A percentile compares a stretch with the other conserved stretches of the same genome.
Evolutionary conservation across 495 filamentous ascomycete species (phyloP).

Genomic region (Podospora fimiseda): DNA sequence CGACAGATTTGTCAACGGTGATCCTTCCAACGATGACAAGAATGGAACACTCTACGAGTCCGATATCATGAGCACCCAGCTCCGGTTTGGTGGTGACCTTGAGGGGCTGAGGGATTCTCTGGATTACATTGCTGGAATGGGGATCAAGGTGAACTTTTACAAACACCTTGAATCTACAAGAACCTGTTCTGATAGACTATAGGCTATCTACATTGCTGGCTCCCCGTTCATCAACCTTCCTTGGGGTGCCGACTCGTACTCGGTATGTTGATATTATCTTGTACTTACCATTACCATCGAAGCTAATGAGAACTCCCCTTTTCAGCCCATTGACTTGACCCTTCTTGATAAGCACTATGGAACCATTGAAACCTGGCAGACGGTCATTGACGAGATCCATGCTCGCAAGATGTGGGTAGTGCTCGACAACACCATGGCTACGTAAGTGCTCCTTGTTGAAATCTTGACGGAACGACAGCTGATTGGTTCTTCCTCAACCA

Average conservation of each 20-base stretch:
- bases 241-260: constrained; percentile 63
- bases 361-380: constrained; percentile 56
- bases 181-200: constrained; percentile 4
- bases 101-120: constrained; percentile 57
- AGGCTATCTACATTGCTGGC: constrained; percentile 64
- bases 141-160: constrained; percentile 51
- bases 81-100: constrained; percentile 70
- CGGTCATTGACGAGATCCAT: constrained; percentile 59
- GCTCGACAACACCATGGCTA: constrained; percentile 66
- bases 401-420: constrained; percentile 63
- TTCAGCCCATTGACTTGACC: constrained; percentile 59
- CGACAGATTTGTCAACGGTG: constrained; percentile 66
- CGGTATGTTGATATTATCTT: constrained; percentile 18
- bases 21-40: constrained; percentile 64
- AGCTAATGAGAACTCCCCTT: background rate
- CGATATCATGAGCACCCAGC: constrained; percentile 60
- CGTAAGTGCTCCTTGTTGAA: constrained; percentile 23
- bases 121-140: constrained; percentile 71
- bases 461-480: background rate
- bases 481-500: constrained; percentile 10
- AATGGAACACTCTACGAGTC: constrained; percentile 67
- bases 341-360: constrained; percentile 66
- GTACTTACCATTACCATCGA: constrained; percentile 1
- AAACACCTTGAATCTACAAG: background rate
- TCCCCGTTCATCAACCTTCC: constrained; percentile 64